Conservation (phyloP, 106 monocot species). For the Apostasia ramifera region DNA sequence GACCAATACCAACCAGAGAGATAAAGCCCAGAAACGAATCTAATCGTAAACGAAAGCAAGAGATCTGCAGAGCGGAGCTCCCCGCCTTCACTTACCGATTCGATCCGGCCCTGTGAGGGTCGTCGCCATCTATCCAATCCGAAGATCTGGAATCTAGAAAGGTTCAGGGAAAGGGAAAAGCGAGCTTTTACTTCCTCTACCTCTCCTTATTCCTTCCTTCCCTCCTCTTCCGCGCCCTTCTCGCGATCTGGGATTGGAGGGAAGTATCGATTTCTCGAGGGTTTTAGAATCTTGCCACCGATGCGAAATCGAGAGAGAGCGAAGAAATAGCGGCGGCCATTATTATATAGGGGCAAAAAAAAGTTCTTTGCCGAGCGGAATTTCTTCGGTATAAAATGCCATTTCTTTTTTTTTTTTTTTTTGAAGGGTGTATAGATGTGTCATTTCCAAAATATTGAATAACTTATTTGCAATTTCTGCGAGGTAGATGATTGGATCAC, state of each 20-base stretch:
- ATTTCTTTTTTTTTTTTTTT: too few species aligned
- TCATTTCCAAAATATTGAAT: too few species aligned
- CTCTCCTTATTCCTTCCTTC: not conserved
- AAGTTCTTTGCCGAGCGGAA: too few species aligned
- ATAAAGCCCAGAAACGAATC: not conserved
- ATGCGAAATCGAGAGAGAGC: too few species aligned
- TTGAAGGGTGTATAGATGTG: too few species aligned
- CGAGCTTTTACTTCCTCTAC: not conserved
- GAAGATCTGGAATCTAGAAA: constrained; percentile 10
- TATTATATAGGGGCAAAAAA: too few species aligned
- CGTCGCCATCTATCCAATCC: constrained; percentile 8
- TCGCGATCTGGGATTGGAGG: not conserved
- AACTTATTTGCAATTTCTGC: too few species aligned
- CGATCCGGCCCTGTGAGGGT: constrained; percentile 19
- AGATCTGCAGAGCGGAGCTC: not conserved
- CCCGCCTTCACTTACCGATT: constrained; percentile 7
- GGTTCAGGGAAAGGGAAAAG: not conserved
- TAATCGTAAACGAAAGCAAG: not conserved
- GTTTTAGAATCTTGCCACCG: too few species aligned
- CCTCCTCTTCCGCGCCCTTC: not conserved
- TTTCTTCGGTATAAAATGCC: too few species aligned
- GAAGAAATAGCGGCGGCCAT: too few species aligned
- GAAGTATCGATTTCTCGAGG: not conserved
- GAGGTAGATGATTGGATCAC: too few species aligned
- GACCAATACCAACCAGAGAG: not conserved